phyloP scores from a whole-genome alignment of 2,329 filamentous ascomycete species.

The Alternaria angustiovoidea region DNA sequence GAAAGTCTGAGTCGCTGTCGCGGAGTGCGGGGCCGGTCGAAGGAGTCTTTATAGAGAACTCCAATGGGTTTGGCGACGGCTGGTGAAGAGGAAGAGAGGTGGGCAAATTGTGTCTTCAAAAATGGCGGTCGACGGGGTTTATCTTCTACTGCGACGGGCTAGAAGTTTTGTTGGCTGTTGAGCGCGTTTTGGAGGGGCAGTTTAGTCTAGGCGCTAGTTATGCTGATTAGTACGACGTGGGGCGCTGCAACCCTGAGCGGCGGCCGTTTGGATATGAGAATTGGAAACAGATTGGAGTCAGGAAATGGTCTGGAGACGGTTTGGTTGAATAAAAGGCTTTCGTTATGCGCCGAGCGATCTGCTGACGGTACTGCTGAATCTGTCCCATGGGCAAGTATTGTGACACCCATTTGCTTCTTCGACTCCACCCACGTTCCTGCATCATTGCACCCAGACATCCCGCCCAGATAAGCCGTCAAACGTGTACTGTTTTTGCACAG shows the following conservation, averaged over 20 bases:
- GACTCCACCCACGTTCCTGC: slow-evolving; percentile 34
- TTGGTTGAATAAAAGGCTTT: slow-evolving; percentile 14
- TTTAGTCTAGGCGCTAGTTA: slow-evolving; percentile 24
- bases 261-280: slow-evolving; percentile 25
- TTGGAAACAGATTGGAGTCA: slow-evolving; percentile 24
- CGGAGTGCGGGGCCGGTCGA: slow-evolving; percentile 28
- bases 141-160: slow-evolving; percentile 28
- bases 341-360: slow-evolving; percentile 15
- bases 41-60: slow-evolving; percentile 17
- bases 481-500: slow-evolving; percentile 26
- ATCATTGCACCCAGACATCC: slow-evolving; percentile 31
- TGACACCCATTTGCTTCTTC: slow-evolving; percentile 32
- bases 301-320: slow-evolving; percentile 9
- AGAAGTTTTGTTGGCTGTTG: slow-evolving; percentile 36
- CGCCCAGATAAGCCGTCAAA: slow-evolving; percentile 39
- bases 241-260: slow-evolving; percentile 29
- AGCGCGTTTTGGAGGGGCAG: slow-evolving; percentile 35
- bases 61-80: slow-evolving; percentile 20
- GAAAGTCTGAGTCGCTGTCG: slow-evolving; percentile 14
- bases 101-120: slow-evolving; percentile 8
- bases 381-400: slow-evolving; percentile 13
- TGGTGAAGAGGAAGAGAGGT: slow-evolving; percentile 9
- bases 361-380: slow-evolving; percentile 19
- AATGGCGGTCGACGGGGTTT: slow-evolving; percentile 30
- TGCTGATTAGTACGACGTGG: slow-evolving; percentile 34